These are phyloP conservation scores for Colletotrichum kahawae DNA, from an alignment of 2,329 filamentous ascomycete genomes.

Conservation along the genomic window DNA sequence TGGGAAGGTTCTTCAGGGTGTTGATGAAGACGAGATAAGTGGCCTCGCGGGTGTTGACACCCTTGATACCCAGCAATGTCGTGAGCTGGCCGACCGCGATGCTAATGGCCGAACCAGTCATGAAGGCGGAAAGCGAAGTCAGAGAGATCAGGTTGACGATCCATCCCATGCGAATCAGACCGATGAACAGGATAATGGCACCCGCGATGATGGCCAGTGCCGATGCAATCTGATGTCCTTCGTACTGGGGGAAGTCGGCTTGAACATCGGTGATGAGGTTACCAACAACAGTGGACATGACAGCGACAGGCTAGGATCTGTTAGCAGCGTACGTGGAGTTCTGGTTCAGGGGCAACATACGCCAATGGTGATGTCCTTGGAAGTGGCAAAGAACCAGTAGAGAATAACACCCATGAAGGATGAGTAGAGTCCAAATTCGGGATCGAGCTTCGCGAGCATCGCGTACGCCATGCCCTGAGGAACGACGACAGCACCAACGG, in stretches of 20 bases:
- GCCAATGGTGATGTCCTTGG: conserved; percentile 97
- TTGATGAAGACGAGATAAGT: conserved; percentile 88
- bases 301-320: conserved; percentile 77
- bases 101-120: conserved; percentile 93
- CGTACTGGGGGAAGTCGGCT: conserved; percentile 59
- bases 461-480: conserved; percentile 98
- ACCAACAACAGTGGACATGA: conserved; percentile 90
- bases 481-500: conserved; percentile 75
- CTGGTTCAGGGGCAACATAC: conserved; percentile 54
- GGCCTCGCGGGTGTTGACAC: conserved; percentile 75
- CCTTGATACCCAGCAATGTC: conserved; percentile 77
- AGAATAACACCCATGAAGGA: conserved; percentile 95
- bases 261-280: conserved; percentile 74
- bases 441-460: conserved; percentile 76
- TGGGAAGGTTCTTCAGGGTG: conserved; percentile 73
- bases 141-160: conserved; percentile 93
- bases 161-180: conserved; percentile 82
- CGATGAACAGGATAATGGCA: conserved; percentile 77
- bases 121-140: conserved; percentile 90
- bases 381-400: conserved; percentile 98
- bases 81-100: conserved; percentile 87
- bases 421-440: conserved; percentile 88
- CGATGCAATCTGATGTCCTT: conserved; percentile 74
- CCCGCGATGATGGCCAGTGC: conserved; percentile 80
- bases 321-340: neutral